These are phyloP conservation scores for Litsea cubeba DNA, from an alignment of 164 flowering plant genomes.

Conservation along the genomic window DNA sequence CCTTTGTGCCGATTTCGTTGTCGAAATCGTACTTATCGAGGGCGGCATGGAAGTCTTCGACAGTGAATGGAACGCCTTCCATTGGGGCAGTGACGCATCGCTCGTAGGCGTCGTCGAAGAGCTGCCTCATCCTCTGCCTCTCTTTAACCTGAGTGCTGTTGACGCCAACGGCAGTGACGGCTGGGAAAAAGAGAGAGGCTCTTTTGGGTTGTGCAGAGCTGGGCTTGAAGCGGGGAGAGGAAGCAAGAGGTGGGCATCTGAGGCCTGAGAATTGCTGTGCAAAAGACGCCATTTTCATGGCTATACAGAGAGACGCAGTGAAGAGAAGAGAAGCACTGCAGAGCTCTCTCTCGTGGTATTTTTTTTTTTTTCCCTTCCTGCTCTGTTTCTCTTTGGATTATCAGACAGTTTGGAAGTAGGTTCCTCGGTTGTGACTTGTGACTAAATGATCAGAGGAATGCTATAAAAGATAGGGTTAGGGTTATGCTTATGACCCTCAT, in stretches of 20 bases:
- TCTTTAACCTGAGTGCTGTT: constrained; percentile 67
- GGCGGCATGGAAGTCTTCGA: constrained; percentile 63
- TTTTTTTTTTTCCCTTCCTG: no score
- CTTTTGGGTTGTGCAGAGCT: constrained; percentile 19
- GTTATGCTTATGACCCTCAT: no score
- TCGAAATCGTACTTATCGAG: constrained; percentile 76
- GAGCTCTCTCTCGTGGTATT: no score
- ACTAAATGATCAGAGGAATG: no score
- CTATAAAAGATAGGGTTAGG: no score
- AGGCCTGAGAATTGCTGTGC: constrained; percentile 67
- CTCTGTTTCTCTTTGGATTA: no score
- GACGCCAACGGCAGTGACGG: constrained; percentile 46
- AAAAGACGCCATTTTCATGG: constrained; percentile 53
- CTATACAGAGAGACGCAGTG: background rate
- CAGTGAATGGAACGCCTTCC: constrained; percentile 71
- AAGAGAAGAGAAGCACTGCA: background rate
- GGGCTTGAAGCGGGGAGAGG: constrained; percentile 36
- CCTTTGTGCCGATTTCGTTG: constrained; percentile 80
- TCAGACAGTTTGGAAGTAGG: no score
- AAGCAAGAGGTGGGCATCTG: constrained; percentile 51
- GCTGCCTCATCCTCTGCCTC: constrained; percentile 54
- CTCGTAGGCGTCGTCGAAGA: constrained; percentile 82
- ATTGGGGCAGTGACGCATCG: constrained; percentile 73
- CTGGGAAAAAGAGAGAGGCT: constrained; percentile 1
- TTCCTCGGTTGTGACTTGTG: no score